Evolutionary conservation across 163 green algal genomes (phyloP), one percentile per base, ranked within the genome.

Genomic region (Volvox carteri): DNA sequence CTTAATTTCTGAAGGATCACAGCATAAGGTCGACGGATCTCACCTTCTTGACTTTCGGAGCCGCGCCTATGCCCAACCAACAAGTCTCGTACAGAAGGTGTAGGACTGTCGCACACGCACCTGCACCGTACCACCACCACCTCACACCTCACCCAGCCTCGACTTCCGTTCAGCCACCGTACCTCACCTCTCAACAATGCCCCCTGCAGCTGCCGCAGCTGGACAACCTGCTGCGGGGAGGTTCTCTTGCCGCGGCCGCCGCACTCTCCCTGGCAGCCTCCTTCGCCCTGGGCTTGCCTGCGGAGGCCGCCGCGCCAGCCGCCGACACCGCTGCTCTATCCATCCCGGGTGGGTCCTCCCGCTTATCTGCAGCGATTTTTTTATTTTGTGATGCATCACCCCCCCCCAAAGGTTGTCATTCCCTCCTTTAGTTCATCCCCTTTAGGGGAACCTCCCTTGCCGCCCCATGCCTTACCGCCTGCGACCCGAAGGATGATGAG

Each of bases 261-360:
- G 83, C 68, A 16, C 21, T 35, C 5, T 35, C 50, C 0, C 28
- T 81, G 28, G 68, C 68, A 16, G 35, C 50, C 3, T 88, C 83
- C 0, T 50, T 88, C 0, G 37, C 37, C 0, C n/a, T 81, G 3
- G 83, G 83, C 7, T 50, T 88, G 48, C 83, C 83, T 4, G 83
- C 83, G 0, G 83, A 88, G 23, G 83, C 83, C 2, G 83, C 50
- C 1, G 42, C 37, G 35, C 83, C 83, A 39, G 83, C 83, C 1
- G 83, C 83, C 0, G 83, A 88, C 16, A 88, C 83, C 35, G 83
- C 83, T 37, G 83, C 83, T 1, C 35, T 88, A 18, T 88, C 83
- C 14, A 88, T 88, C 14, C 83, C 83, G 0, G 83, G 83, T 88
- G 37, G 44, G 48, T 33, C 39, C 72, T n/a, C 56, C 12, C 48